Base-by-base conservation (phyloP, 2,329 filamentous ascomycete species). In the Phyllosticta citribraziliensis region DNA sequence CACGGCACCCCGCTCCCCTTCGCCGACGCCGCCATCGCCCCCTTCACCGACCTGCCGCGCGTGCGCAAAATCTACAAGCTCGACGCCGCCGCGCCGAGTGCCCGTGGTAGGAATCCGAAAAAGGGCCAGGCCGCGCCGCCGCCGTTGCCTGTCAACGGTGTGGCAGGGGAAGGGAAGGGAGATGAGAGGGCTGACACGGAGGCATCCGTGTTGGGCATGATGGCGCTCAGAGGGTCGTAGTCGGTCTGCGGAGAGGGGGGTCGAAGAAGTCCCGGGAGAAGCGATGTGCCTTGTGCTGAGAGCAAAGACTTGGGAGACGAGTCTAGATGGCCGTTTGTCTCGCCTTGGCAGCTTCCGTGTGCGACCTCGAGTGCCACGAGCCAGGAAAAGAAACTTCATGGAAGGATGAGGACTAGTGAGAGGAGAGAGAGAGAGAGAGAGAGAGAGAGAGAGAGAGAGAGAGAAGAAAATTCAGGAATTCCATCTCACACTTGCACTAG, bases 51-150 rank as follows among this genome's bases (percentile, higher is more conserved):
- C 51, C 19, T 63, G 30, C 50, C 57, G 1, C 53, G 58, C 14
- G 57, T 63, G 22, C 55, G 56, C 69, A 97, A 96, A 75, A 85
- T 89, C 64, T 97, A 97, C 75, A 96, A 96, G 72, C 75, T 97
- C 30, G 88, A 88, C 64, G 79, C 81, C 8, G 70, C 84, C 55
- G 80, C 79, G 66, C 68, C 52, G 24, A 63, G 61, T 17, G 56
- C 66, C 57, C 56, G 67, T 65, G 58, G 66, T 60, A 19, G 67
- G 65, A 60, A 70, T 66, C 61, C 66, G 76, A 81, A 53, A 72
- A 73, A 56, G 22, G 64, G 63, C 33, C 66, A 17, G 65, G 67
- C 55, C 68, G 65, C 20, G 56, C 60, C 60, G 1, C 22, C 19
- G 12, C 35, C 35, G 33, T 17, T n/a, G 54, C 20, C 40, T n/a